Conservation (phyloP, 345 rosid species). For the Noccaea caerulescens region DNA sequence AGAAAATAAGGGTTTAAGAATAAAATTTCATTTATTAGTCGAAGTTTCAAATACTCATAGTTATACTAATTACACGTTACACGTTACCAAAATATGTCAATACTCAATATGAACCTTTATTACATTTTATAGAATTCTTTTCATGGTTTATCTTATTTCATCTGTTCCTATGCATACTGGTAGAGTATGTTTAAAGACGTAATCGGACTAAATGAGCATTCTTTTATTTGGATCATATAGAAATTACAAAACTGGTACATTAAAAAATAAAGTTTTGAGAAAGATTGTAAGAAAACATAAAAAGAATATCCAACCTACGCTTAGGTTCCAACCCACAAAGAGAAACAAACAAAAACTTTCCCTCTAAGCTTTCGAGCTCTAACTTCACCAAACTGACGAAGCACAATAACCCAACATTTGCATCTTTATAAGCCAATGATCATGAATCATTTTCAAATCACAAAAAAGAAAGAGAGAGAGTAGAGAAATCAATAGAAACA, state of each 20-base stretch:
- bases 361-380: constrained; percentile 37
- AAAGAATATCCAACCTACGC: constrained; percentile 33
- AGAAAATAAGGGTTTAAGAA: neutral
- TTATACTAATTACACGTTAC: neutral
- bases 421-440: constrained; percentile 41
- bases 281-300: constrained; percentile 7
- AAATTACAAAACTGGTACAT: neutral
- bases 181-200: constrained; percentile 3
- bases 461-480: constrained; percentile 22
- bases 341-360: constrained; percentile 44
- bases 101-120: no score
- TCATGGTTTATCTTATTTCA: neutral
- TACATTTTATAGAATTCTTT: neutral
- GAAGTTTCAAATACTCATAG: neutral
- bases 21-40: neutral
- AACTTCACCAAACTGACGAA: constrained; percentile 40
- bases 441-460: constrained; percentile 42
- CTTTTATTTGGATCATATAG: neutral
- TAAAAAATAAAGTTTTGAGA: neutral
- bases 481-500: constrained; percentile 12
- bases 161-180: neutral
- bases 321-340: constrained; percentile 40
- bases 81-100: neutral
- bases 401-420: constrained; percentile 43
- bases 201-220: neutral